Evolutionary conservation across 805 yeast genomes (phyloP).

Genomic region (Pichia deserticola): DNA sequence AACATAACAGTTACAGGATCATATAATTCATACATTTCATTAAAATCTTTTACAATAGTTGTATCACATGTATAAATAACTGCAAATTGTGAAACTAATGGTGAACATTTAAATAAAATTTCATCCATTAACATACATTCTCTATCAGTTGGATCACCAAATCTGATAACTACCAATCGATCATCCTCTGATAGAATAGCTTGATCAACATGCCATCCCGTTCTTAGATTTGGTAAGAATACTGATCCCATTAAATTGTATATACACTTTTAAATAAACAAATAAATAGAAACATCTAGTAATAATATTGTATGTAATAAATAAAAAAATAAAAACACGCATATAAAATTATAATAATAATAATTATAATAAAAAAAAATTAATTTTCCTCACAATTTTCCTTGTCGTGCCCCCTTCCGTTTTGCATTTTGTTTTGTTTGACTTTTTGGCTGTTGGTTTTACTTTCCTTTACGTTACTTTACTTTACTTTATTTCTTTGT

Average conservation of each 20-base stretch:
- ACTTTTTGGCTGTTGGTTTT: no score
- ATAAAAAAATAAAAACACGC: no score
- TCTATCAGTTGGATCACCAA: constrained; percentile 71
- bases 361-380: no score
- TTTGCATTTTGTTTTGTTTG: no score
- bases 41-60: constrained; percentile 85
- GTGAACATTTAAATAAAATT: constrained; percentile 68
- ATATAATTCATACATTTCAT: constrained; percentile 78
- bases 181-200: constrained; percentile 90
- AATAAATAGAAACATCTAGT: no score
- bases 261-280: background rate
- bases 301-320: no score
- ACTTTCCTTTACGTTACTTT: no score
- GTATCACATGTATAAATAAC: constrained; percentile 84
- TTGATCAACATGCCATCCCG: constrained; percentile 98
- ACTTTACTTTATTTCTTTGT: no score
- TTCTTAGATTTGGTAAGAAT: constrained; percentile 68
- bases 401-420: no score
- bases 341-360: no score
- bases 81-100: constrained; percentile 80
- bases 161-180: constrained; percentile 77
- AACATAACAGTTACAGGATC: constrained; percentile 94
- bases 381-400: no score
- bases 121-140: constrained; percentile 92
- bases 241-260: constrained; percentile 58